Conservation (phyloP, 306 rosid genomes). For the Mimosa pudica region DNA sequence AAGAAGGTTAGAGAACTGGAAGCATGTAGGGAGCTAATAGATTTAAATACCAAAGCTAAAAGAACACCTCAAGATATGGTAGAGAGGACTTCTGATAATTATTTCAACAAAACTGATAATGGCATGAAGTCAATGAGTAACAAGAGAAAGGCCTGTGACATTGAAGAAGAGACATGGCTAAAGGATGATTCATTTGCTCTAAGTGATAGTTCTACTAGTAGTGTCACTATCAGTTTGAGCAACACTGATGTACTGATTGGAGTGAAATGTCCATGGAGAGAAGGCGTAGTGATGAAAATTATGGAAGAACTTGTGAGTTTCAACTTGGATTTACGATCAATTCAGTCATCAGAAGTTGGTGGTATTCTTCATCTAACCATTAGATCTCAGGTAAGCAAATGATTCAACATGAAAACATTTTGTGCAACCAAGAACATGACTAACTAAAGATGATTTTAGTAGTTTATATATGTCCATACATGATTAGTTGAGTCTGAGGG, state of each 20-base stretch:
- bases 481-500: too few relatives aligned
- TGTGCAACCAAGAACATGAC: constrained; percentile 3
- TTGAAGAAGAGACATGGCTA: constrained; percentile 43
- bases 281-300: constrained; percentile 61
- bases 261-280: constrained; percentile 60
- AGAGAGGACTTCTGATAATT: constrained; percentile 70
- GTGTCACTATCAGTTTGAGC: constrained; percentile 46
- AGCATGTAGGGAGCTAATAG: constrained; percentile 42
- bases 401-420: constrained; percentile 9
- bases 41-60: constrained; percentile 49
- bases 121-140: constrained; percentile 50
- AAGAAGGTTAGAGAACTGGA: constrained; percentile 70
- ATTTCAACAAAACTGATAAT: constrained; percentile 48
- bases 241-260: constrained; percentile 56
- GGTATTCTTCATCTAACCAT: constrained; percentile 65
- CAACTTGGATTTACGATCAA: constrained; percentile 65
- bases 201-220: constrained; percentile 38
- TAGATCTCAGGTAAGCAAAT: constrained; percentile 62
- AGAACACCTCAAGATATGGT: constrained; percentile 53
- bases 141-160: constrained; percentile 73
- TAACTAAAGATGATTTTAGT: not conserved
- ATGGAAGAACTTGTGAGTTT: constrained; percentile 63
- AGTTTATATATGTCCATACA: not conserved
- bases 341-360: constrained; percentile 66
- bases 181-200: constrained; percentile 38